A percentile compares a stretch with the other conserved stretches of the same genome.
phyloP scores from a whole-genome alignment of 1,284 basidiomycete species.

The Veloporphyrellus conicus region DNA sequence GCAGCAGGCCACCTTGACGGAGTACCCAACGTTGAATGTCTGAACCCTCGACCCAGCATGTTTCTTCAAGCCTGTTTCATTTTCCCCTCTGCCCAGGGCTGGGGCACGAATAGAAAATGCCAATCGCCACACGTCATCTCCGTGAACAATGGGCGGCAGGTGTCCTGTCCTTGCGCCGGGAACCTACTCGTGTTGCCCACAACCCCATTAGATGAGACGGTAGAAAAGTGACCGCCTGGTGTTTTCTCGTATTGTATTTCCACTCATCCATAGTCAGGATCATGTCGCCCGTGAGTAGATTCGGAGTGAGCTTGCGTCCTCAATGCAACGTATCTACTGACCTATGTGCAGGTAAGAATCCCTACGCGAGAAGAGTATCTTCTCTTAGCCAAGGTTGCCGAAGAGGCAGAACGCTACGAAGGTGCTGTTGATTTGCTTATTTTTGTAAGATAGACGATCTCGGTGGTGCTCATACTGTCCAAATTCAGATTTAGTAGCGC shows the following conservation, averaged over 20 bases:
- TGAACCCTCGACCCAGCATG: conserved; percentile 30
- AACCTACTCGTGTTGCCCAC: conserved; percentile 23
- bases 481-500: conserved; percentile 50
- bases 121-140: conserved; percentile 8
- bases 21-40: too few relatives aligned
- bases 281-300: conserved; percentile 34
- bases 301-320: neutral
- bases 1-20: too few relatives aligned
- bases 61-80: conserved; percentile 9
- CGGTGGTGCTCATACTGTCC: conserved; percentile 12
- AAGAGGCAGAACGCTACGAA: conserved; percentile 98
- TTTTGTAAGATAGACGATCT: neutral
- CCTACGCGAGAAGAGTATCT: conserved; percentile 78
- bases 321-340: conserved; percentile 3
- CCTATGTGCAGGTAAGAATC: conserved; percentile 25
- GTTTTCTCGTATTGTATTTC: conserved; percentile 6
- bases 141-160: conserved; percentile 13
- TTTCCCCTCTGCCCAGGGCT: conserved; percentile 33
- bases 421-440: conserved; percentile 48
- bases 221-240: conserved; percentile 30
- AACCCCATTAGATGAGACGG: conserved; percentile 21
- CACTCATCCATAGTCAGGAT: conserved; percentile 8
- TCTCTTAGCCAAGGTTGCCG: conserved; percentile 99
- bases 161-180: conserved; percentile 11
- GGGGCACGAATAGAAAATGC: neutral